These are phyloP conservation scores for Asterophora lycoperdoides DNA, from an alignment of 768 basidiomycete species.

Conservation along the genomic window DNA sequence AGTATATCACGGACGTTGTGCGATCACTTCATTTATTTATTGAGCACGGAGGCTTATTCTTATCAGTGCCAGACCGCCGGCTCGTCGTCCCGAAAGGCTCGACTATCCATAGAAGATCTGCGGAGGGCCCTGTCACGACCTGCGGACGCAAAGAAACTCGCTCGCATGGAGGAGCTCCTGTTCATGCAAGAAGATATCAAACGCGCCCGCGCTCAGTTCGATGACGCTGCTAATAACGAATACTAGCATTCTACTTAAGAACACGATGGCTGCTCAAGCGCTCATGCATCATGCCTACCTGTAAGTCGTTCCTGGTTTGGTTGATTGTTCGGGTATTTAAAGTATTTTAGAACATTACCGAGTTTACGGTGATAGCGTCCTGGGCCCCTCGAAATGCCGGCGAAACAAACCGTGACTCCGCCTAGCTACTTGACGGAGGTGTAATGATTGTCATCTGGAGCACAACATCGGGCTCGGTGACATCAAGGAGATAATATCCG, in stretches of 20 bases:
- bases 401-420: background rate
- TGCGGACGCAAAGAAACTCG: conserved; percentile 89
- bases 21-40: conserved; percentile 28
- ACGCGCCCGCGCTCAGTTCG: conserved; percentile 77
- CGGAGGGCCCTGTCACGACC: conserved; percentile 74
- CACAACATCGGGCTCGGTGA: conserved; percentile 1
- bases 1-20: conserved; percentile 88
- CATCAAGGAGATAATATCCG: background rate
- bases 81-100: conserved; percentile 62
- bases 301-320: conserved; percentile 1
- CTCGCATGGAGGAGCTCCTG: conserved; percentile 85
- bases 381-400: background rate
- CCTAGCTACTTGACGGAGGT: background rate
- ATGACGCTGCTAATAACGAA: conserved; percentile 40
- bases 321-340: background rate
- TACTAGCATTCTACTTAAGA: conserved; percentile 27
- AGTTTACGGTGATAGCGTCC: conserved; percentile 7
- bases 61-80: conserved; percentile 70
- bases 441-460: conserved; percentile 1
- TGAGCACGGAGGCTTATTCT: conserved; percentile 7
- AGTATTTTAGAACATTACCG: background rate
- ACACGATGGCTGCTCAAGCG: background rate
- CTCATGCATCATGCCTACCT: no score
- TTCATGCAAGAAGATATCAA: conserved; percentile 96
- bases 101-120: conserved; percentile 84